phyloP scores from a whole-genome alignment of 2,329 filamentous ascomycete genomes.

The Emericellopsis atlantica region DNA sequence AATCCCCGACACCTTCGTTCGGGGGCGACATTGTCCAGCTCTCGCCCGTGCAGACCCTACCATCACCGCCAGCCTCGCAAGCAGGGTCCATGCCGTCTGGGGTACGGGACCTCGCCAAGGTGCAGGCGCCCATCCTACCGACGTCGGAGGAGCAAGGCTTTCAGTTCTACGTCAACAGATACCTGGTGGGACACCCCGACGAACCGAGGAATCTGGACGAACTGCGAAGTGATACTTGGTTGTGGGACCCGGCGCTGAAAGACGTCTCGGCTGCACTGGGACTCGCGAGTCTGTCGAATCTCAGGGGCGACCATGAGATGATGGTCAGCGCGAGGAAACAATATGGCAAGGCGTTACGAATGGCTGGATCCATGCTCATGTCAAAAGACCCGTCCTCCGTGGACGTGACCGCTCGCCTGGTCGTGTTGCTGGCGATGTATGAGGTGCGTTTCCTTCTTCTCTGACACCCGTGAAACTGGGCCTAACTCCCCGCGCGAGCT shows the following conservation, averaged over 20 bases:
- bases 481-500: constrained; percentile 17
- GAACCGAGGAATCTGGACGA: constrained; percentile 26
- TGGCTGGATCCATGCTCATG: constrained; percentile 27
- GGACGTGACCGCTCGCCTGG: constrained; percentile 33
- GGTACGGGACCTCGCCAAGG: too few species aligned
- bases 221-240: constrained; percentile 20
- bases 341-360: constrained; percentile 39
- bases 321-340: constrained; percentile 33
- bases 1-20: constrained; percentile 3
- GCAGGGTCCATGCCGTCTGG: background rate
- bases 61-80: constrained; percentile 1
- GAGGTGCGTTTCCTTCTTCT: constrained; percentile 30
- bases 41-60: background rate
- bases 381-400: constrained; percentile 18
- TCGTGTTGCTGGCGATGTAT: constrained; percentile 47
- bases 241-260: constrained; percentile 25
- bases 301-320: constrained; percentile 31
- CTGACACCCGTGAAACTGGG: constrained; percentile 1
- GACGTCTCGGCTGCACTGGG: constrained; percentile 45
- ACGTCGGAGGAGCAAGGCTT: constrained; percentile 33
- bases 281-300: constrained; percentile 43
- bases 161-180: constrained; percentile 37
- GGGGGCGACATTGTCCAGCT: too few species aligned
- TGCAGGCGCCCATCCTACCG: constrained; percentile 20
- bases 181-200: constrained; percentile 37